Base-by-base conservation (phyloP, 2,329 filamentous ascomycete genomes). In the Colletotrichum sp. region DNA sequence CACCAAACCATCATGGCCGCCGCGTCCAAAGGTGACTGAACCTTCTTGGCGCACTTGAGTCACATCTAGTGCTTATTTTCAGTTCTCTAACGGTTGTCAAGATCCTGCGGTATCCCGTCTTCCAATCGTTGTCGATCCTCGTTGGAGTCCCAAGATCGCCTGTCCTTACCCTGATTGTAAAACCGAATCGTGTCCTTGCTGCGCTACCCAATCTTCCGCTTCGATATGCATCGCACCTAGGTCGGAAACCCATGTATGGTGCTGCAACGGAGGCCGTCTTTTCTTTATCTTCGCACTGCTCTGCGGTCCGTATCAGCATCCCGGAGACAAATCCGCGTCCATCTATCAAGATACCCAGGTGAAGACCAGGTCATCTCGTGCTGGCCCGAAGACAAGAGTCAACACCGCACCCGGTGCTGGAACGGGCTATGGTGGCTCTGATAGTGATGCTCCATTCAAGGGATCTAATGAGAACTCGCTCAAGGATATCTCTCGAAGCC, bases 231-330 rank as follows among this genome's bases (percentile, higher is more conserved):
- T 58, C 24, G 57, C 58, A 8, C 30, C 58, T n/a, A 18, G 9
- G n/a, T 32, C 18, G 1, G 16, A 18, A 36, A 6, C 18, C 3
- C 18, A 36, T 5, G 12, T 9, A n/a, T 74, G 71, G 71, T 87
- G 88, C 60, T 82, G 82, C 24, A 75, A 79, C 21, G 84, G 86
- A 79, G 71, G 58, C 8, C 72, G 72, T 7, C 61, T 71, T 24
- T 75, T 75, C 60, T 36, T 60, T 13, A 63, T 72, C 18, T 72
- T 71, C 21, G 34, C 28, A 12, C 48, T 75, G 13, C 61, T 75
- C 5, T 75, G 72, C 13, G 72, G 72, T 5, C 60, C 72, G 3
- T 13, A 24, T 8, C 9, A 6, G 21, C 72, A 75, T 16, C 34
- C 21, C 5, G 6, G 15, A 9, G 21, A 75, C 36, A 9, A 4